Conservation (phyloP, 139 green algal genomes). For the Diplosphaera chodatii region DNA sequence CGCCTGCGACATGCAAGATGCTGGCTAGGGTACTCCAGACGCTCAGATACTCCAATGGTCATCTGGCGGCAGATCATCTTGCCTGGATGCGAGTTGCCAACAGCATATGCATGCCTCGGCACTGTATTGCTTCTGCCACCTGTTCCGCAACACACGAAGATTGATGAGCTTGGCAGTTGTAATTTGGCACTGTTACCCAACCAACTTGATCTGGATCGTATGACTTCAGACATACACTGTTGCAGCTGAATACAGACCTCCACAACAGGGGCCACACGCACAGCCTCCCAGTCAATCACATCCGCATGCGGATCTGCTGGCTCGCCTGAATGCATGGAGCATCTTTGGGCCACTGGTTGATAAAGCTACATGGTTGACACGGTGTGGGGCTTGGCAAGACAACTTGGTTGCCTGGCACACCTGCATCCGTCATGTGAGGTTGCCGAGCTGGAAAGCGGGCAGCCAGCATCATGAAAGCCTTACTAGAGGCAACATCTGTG, state of each 20-base stretch:
- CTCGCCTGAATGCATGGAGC: background rate
- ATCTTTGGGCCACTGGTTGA: no score
- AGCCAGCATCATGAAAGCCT: conserved; percentile 70
- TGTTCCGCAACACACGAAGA: background rate
- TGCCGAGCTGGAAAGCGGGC: conserved; percentile 41
- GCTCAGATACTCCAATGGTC: no score
- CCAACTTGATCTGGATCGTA: no score
- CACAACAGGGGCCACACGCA: conserved; percentile 27
- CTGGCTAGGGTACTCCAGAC: no score
- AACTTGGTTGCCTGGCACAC: no score
- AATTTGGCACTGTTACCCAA: no score
- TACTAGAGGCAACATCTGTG: conserved; percentile 67
- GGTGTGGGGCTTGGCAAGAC: no score
- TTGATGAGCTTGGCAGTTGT: no score
- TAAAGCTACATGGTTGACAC: no score
- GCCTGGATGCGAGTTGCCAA: conserved; percentile 44
- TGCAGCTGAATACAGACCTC: no score
- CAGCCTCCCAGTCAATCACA: conserved; percentile 54
- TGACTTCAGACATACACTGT: no score
- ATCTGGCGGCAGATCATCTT: conserved; percentile 26
- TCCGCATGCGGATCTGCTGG: conserved; percentile 11
- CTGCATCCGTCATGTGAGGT: background rate
- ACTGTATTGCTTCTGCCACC: conserved; percentile 42
- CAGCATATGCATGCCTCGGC: conserved; percentile 41
- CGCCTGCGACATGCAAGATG: no score